Evolutionary conservation across 129 eudicot species (phyloP).

Genomic region (Arctium minus): DNA sequence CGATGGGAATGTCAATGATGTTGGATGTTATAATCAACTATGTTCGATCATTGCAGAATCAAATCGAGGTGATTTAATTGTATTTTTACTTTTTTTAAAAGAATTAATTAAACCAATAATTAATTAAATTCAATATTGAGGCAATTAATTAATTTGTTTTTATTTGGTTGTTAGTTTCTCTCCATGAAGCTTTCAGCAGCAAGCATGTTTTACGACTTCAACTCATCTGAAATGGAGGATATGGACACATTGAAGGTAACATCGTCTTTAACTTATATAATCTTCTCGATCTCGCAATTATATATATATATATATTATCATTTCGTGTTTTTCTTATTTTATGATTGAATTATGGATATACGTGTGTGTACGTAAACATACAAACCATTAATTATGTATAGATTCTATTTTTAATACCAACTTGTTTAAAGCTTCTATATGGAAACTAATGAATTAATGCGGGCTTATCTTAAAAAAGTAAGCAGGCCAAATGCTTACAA

Average conservation of each 20-base stretch:
- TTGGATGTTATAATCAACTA: slow-evolving; percentile 84
- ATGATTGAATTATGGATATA: not conserved
- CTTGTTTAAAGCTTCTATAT: not conserved
- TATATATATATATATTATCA: not conserved
- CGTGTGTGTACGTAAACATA: not conserved
- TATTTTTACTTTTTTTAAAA: not conserved
- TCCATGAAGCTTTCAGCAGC: slow-evolving; percentile 97
- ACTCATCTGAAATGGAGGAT: slow-evolving; percentile 73
- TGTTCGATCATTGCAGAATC: slow-evolving; percentile 77
- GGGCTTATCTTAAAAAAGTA: too few species aligned
- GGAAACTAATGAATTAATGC: not conserved
- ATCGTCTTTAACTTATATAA: not conserved
- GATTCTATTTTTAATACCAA: not conserved
- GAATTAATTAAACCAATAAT: not conserved
- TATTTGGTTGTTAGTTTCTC: slow-evolving; percentile 48
- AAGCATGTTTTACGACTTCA: slow-evolving; percentile 79
- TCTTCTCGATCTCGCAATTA: not conserved
- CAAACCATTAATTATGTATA: not conserved
- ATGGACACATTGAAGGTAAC: slow-evolving; percentile 60
- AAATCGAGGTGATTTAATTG: slow-evolving; percentile 59
- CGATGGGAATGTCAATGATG: slow-evolving; percentile 98
- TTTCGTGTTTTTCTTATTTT: not conserved
- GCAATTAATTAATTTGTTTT: not conserved
- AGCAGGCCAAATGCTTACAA: not conserved
- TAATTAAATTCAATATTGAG: not conserved